Percentiles rank a stretch among this genome's conserved stretches.
Evolutionary conservation across 2,329 filamentous ascomycete species (phyloP).

Genomic region (Trichocomaceae sp.): DNA sequence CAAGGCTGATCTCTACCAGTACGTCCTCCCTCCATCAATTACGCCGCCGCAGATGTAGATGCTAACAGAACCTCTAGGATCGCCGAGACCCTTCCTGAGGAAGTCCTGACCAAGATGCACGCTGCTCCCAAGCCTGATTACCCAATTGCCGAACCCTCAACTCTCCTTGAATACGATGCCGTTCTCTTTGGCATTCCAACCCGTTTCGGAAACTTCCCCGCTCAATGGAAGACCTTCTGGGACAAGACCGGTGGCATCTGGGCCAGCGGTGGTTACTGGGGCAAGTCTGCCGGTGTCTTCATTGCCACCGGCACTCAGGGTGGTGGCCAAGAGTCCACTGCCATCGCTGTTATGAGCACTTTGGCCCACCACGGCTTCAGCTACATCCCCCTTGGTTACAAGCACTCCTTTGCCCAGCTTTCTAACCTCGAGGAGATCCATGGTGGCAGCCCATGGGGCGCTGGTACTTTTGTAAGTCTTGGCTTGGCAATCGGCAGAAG

Average conservation of each 20-base stretch:
- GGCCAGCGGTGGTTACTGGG: slow-evolving; percentile 66
- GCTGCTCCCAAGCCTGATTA: slow-evolving; percentile 69
- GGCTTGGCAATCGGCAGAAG: not conserved
- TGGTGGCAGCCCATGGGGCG: slow-evolving; percentile 87
- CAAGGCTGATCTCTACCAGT: slow-evolving; percentile 74
- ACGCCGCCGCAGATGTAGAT: not conserved
- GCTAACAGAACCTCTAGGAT: slow-evolving; percentile 46
- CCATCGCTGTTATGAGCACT: slow-evolving; percentile 73
- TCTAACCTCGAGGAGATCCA: slow-evolving; percentile 70
- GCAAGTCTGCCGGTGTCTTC: slow-evolving; percentile 90
- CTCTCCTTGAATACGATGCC: slow-evolving; percentile 71
- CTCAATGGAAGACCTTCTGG: slow-evolving; percentile 83
- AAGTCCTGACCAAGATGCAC: slow-evolving; percentile 85
- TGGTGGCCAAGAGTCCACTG: slow-evolving; percentile 90
- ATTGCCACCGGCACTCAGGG: slow-evolving; percentile 76
- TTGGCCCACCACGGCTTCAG: slow-evolving; percentile 89
- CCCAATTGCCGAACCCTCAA: slow-evolving; percentile 54
- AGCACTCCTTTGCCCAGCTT: slow-evolving; percentile 65
- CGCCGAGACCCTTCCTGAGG: slow-evolving; percentile 75
- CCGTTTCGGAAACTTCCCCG: slow-evolving; percentile 93
- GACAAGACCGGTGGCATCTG: slow-evolving; percentile 85
- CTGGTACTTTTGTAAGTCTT: slow-evolving; percentile 69
- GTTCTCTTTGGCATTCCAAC: slow-evolving; percentile 94
- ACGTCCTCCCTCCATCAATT: slow-evolving; percentile 27
- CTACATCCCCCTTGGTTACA: slow-evolving; percentile 93